Percentiles rank a stretch among this genome's conserved stretches.
These are phyloP conservation scores for Warburgia ugandensis DNA, from an alignment of 164 flowering plant species.

Conservation along the genomic window DNA sequence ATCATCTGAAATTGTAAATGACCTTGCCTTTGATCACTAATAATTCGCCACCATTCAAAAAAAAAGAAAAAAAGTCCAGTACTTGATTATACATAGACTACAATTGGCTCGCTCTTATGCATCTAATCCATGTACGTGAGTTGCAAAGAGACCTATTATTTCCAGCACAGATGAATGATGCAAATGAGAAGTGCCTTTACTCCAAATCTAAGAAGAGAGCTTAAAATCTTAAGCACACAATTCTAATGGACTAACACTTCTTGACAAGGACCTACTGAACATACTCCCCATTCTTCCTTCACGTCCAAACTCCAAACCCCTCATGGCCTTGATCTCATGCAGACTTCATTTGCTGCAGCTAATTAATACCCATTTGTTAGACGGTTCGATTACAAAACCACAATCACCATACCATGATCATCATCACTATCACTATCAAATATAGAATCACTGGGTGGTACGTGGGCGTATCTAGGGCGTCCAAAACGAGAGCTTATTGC, in stretches of 20 bases:
- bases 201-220: slow-evolving; percentile 15
- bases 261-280: too few relatives aligned
- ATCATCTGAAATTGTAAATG: too few relatives aligned
- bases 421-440: background rate
- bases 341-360: slow-evolving; percentile 51
- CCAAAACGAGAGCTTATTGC: background rate
- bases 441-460: background rate
- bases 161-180: slow-evolving; percentile 14
- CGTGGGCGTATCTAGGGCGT: background rate
- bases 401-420: background rate
- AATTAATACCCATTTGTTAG: slow-evolving; percentile 9
- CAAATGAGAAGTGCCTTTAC: slow-evolving; percentile 21
- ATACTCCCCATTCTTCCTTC: slow-evolving; percentile 17
- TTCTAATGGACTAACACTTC: too few relatives aligned
- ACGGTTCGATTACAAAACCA: background rate
- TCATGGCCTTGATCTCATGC: slow-evolving; percentile 29
- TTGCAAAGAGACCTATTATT: slow-evolving; percentile 14
- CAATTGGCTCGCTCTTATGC: too few relatives aligned
- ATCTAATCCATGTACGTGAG: background rate
- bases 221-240: slow-evolving; percentile 6
- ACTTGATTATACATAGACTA: background rate
- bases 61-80: background rate
- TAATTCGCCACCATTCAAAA: too few relatives aligned
- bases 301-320: background rate
- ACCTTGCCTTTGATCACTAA: too few relatives aligned